phyloP scores from a whole-genome alignment of 1,284 basidiomycete genomes.

The Apiotrichum veenhuisii region DNA sequence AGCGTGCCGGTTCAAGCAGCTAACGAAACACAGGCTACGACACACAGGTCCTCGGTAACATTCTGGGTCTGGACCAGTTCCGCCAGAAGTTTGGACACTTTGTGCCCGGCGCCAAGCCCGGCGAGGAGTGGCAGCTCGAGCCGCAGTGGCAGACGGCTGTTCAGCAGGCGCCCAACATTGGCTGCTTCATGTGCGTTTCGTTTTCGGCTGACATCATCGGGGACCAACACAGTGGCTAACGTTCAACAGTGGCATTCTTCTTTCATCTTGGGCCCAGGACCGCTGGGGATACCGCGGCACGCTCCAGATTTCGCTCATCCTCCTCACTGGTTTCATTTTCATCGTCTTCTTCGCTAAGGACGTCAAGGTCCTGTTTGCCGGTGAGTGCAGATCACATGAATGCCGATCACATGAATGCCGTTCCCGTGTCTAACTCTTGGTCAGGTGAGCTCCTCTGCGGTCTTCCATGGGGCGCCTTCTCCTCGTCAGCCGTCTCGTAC shows the following conservation, averaged over 20 bases:
- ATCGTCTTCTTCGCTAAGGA: conserved; percentile 45
- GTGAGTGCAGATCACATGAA: too few species aligned
- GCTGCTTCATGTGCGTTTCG: conserved; percentile 24
- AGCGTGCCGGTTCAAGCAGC: not conserved
- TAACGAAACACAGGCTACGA: conserved; percentile 9
- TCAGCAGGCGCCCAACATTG: conserved; percentile 16
- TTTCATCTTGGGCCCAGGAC: conserved; percentile 21
- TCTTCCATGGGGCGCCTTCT: conserved; percentile 51
- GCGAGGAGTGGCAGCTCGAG: conserved; percentile 3
- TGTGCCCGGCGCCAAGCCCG: not conserved
- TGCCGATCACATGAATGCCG: too few species aligned
- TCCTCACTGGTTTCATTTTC: conserved; percentile 32
- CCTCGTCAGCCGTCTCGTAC: conserved; percentile 28
- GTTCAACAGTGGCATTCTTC: conserved; percentile 22
- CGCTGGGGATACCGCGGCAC: conserved; percentile 28
- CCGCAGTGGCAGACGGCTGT: conserved; percentile 22
- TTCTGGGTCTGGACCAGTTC: conserved; percentile 14
- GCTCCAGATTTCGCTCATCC: conserved; percentile 30
- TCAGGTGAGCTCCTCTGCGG: conserved; percentile 26
- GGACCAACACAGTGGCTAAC: not conserved
- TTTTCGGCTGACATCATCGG: not conserved
- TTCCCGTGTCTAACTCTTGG: not conserved
- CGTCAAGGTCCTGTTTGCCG: conserved; percentile 20
- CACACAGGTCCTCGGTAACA: conserved; percentile 10
- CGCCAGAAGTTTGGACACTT: conserved; percentile 12